Percentiles rank a stretch among this genome's conserved stretches.
phyloP scores from a whole-genome alignment of 129 eudicot species.

The Arctium minus region DNA sequence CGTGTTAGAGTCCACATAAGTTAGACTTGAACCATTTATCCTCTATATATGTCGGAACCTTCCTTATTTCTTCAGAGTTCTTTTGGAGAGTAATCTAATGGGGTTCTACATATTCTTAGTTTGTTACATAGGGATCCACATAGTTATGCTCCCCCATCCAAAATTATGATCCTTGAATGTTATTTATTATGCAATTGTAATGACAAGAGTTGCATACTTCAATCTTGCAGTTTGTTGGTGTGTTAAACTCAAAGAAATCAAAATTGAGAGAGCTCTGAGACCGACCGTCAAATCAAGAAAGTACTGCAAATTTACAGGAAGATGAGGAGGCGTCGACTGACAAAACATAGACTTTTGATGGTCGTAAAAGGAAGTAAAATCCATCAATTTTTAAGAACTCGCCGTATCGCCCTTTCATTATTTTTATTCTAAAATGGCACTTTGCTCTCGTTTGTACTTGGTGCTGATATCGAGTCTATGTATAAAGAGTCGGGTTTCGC shows the following conservation, averaged over 20 bases:
- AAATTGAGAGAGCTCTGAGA: conserved; percentile 77
- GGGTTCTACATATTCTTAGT: too few species aligned
- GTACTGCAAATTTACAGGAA: conserved; percentile 35
- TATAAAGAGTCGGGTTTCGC: background rate
- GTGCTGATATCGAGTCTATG: background rate
- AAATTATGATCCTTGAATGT: background rate
- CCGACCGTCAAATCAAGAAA: conserved; percentile 40
- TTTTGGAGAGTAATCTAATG: background rate
- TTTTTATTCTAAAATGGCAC: background rate
- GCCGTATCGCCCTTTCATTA: background rate
- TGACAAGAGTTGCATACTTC: background rate
- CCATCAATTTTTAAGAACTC: background rate
- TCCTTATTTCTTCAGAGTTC: too few species aligned
- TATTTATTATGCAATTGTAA: background rate
- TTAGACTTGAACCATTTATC: too few species aligned
- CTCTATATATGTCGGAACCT: background rate
- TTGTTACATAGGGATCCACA: too few species aligned
- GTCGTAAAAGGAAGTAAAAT: conserved; percentile 52
- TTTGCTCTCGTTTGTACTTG: background rate
- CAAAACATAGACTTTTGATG: conserved; percentile 64
- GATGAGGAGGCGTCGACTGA: conserved; percentile 67
- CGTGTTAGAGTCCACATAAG: too few species aligned
- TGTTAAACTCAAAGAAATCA: conserved; percentile 75
- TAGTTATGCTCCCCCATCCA: background rate
- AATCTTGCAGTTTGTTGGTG: conserved; percentile 57